Percentiles rank a stretch among this genome's conserved stretches.
phyloP scores from a whole-genome alignment of 495 filamentous ascomycete genomes.

The Terfezia boudieri region DNA sequence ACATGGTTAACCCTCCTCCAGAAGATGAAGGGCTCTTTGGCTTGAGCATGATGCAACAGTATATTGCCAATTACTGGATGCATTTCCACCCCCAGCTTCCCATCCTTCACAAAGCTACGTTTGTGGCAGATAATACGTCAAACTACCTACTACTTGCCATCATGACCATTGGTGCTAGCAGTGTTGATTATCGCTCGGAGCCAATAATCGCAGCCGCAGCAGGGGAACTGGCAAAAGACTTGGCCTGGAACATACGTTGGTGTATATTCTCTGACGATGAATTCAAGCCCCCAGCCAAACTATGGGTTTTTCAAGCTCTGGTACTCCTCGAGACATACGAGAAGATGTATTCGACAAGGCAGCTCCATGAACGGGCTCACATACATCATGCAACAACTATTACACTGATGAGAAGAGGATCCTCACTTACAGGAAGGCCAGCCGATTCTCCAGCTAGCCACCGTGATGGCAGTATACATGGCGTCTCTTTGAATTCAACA shows the following conservation, averaged over 20 bases:
- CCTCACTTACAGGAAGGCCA: conserved; percentile 76
- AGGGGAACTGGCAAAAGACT: conserved; percentile 55
- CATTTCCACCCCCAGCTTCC: conserved; percentile 90
- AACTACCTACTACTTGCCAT: conserved; percentile 77
- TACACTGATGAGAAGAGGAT: conserved; percentile 81
- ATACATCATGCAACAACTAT: conserved; percentile 94
- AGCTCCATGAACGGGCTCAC: conserved; percentile 83
- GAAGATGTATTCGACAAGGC: conserved; percentile 84
- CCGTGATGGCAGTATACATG: conserved; percentile 39
- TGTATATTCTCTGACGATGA: conserved; percentile 69
- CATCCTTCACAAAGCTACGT: conserved; percentile 85
- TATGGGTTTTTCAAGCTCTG: conserved; percentile 94
- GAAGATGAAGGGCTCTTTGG: conserved; percentile 42
- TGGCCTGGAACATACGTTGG: conserved; percentile 82
- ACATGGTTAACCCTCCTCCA: not conserved
- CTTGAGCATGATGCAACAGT: conserved; percentile 81
- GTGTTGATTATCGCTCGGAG: conserved; percentile 61
- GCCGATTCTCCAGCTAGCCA: conserved; percentile 73
- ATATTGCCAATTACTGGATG: conserved; percentile 82
- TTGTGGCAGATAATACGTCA: conserved; percentile 64
- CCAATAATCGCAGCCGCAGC: conserved; percentile 46
- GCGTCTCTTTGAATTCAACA: conserved; percentile 31
- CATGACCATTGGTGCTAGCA: conserved; percentile 81
- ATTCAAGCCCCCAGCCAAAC: conserved; percentile 79
- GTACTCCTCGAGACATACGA: conserved; percentile 82